Evolutionary conservation across 2,329 filamentous ascomycete genomes (phyloP), one percentile per base, ranked within the genome.

Genomic region (Uncinocarpus reesii): DNA sequence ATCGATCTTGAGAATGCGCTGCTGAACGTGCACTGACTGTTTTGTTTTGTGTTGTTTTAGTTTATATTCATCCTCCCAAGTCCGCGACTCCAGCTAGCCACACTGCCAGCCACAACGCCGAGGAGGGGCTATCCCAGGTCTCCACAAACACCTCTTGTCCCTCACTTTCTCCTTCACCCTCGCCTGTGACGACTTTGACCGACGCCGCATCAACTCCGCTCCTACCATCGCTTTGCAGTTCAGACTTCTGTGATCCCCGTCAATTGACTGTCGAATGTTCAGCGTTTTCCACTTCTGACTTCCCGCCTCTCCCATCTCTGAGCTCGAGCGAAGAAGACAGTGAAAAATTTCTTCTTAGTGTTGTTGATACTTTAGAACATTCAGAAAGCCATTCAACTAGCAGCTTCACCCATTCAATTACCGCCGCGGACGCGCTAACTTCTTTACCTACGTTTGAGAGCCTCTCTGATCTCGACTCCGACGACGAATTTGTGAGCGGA

Each of bases 231-330:
- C 82, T 63, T 61, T 74, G 77, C 56, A 83, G 87, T 65, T 76
- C 87, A 57, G 83, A 87, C 68, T 93, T 92, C 65, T 95, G 90
- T 68, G 89, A 95, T 63, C 89, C 90, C 28, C 82, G 89, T 61
- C 86, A 94, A 62, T 72, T 95, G 55, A 94, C 85, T 16, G 86
- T 95, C 28, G 71, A 72, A 52, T 56, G 62, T 44, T 64, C 71
- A 60, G 67, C 74, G 47, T 65, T 71, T 53, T 57, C 55, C 42
- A 56, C 58, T 38, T 32, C 73, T 70, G 83, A 87, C 56, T 82
- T 86, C 56, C 75, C 82, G 18, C 74, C 76, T 52, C 72, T 85
- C 55, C 73, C 80, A 73, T n/a, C 74, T 68, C 67, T 56, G 29
- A 66, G 64, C 61, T 48, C 62, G 28, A 62, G 67, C 45, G 66